Evolutionary conservation across 768 basidiomycete species (phyloP).

Genomic region (Pleurotus eryngii): DNA sequence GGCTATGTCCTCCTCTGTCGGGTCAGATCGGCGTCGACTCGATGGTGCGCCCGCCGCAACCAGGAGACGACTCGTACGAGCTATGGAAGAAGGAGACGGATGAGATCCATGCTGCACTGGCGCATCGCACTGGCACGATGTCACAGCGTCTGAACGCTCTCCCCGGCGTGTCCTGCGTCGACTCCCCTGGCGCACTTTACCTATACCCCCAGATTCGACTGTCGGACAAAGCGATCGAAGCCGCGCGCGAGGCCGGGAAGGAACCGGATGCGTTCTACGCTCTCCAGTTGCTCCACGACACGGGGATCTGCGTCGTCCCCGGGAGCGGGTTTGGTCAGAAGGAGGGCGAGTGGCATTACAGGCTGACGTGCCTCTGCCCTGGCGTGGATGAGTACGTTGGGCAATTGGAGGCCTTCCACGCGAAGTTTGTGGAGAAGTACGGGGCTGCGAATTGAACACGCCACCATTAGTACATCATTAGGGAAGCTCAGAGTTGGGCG

Average conservation of each 20-base stretch:
- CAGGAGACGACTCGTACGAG: slow-evolving; percentile 72
- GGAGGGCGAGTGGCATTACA: slow-evolving; percentile 86
- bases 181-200: slow-evolving; percentile 91
- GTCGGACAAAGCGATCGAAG: slow-evolving; percentile 67
- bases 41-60: slow-evolving; percentile 85
- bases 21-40: slow-evolving; percentile 95
- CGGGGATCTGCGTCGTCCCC: slow-evolving; percentile 92
- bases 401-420: slow-evolving; percentile 61
- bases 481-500: no score
- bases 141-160: slow-evolving; percentile 74
- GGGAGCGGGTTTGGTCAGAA: slow-evolving; percentile 95
- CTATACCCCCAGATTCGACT: slow-evolving; percentile 84
- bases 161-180: slow-evolving; percentile 83
- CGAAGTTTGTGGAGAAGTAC: slow-evolving; percentile 31
- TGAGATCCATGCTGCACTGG: slow-evolving; percentile 72
- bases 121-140: slow-evolving; percentile 69
- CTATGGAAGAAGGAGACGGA: slow-evolving; percentile 85
- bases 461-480: no score
- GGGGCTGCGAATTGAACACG: slow-evolving; percentile 10
- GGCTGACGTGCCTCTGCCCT: slow-evolving; percentile 92
- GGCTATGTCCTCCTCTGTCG: slow-evolving; percentile 82
- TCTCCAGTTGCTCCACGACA: slow-evolving; percentile 77
- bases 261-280: slow-evolving; percentile 89
- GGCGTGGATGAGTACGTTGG: slow-evolving; percentile 91
- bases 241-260: slow-evolving; percentile 69